Evolutionary conservation across 2,329 filamentous ascomycete genomes (phyloP).

Genomic region (Curvularia eragrostidis): DNA sequence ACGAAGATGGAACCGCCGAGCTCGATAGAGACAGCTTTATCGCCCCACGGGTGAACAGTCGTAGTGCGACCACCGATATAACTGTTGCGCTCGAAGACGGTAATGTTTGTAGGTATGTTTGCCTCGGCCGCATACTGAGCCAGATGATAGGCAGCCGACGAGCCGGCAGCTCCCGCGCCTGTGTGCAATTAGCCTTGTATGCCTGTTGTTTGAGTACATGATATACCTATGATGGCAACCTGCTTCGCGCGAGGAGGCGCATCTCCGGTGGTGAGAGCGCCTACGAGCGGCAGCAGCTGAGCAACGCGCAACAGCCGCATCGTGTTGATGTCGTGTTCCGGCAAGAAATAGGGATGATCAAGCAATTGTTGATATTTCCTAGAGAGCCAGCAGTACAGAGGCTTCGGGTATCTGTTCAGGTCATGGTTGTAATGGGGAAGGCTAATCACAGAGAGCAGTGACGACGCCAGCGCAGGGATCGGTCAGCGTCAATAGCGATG

Average conservation of each 20-base stretch:
- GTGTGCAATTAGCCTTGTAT: slow-evolving; percentile 12
- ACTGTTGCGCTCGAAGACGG: slow-evolving; percentile 80
- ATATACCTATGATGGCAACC: slow-evolving; percentile 50
- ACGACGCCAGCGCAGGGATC: slow-evolving; percentile 13
- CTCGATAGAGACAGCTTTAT: slow-evolving; percentile 74
- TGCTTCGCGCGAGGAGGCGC: slow-evolving; percentile 33
- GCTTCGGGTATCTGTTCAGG: slow-evolving; percentile 5
- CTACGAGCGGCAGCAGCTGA: slow-evolving; percentile 26
- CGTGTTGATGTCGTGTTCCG: slow-evolving; percentile 12
- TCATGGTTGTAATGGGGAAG: slow-evolving; percentile 14
- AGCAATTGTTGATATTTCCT: not conserved
- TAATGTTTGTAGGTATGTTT: slow-evolving; percentile 74
- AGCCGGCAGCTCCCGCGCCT: slow-evolving; percentile 90
- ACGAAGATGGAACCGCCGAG: slow-evolving; percentile 94
- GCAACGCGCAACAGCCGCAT: slow-evolving; percentile 22
- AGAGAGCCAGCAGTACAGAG: slow-evolving; percentile 1
- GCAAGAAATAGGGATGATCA: not conserved
- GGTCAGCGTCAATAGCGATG: slow-evolving; percentile 1
- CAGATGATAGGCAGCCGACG: slow-evolving; percentile 85
- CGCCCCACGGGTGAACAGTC: slow-evolving; percentile 78
- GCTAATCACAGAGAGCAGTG: slow-evolving; percentile 3
- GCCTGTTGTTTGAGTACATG: too few species aligned
- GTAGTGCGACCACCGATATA: slow-evolving; percentile 87
- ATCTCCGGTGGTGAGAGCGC: slow-evolving; percentile 25
- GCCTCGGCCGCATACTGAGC: slow-evolving; percentile 70